Evolutionary conservation across 23 red algal species (phyloP).

Genomic region (Gracilaria vermiculophylla): DNA sequence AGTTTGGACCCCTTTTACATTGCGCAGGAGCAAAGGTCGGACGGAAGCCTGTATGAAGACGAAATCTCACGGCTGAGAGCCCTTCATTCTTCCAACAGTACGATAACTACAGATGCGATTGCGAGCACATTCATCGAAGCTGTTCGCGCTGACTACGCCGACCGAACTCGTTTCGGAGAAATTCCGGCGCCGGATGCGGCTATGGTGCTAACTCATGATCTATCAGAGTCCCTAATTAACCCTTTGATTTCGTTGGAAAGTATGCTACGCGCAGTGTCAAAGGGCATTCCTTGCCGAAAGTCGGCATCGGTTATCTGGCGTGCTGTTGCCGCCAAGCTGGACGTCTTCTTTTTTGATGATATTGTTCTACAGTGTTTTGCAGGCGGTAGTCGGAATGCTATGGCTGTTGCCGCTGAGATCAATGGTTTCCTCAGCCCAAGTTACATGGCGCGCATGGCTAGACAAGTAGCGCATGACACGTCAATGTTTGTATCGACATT

Average conservation of each 20-base stretch:
- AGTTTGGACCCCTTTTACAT: slow-evolving; percentile 54
- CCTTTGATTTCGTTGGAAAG: slow-evolving; percentile 40
- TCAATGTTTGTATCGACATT: slow-evolving; percentile 54
- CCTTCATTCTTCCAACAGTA: slow-evolving; percentile 46
- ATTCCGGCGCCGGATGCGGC: slow-evolving; percentile 61
- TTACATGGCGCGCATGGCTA: slow-evolving; percentile 41
- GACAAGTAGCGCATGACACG: slow-evolving; percentile 50
- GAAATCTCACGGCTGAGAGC: slow-evolving; percentile 48
- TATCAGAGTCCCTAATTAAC: slow-evolving; percentile 56
- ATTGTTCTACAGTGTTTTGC: slow-evolving; percentile 61
- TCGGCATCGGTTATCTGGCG: slow-evolving; percentile 57
- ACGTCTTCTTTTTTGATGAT: slow-evolving; percentile 56
- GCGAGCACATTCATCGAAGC: slow-evolving; percentile 35
- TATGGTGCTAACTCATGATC: slow-evolving; percentile 68
- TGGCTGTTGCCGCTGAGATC: slow-evolving; percentile 38
- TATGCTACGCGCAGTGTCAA: slow-evolving; percentile 8
- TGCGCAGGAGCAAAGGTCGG: slow-evolving; percentile 23
- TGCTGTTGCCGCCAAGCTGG: slow-evolving; percentile 41
- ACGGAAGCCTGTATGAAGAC: slow-evolving; percentile 34
- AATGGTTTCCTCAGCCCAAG: slow-evolving; percentile 47
- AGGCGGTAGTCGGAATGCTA: slow-evolving; percentile 57
- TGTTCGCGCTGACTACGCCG: slow-evolving; percentile 25
- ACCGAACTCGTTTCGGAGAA: slow-evolving; percentile 58
- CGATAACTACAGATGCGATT: slow-evolving; percentile 42
- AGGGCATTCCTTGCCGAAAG: slow-evolving; percentile 53